phyloP scores from a whole-genome alignment of 192 early-diverging fungal species.

The Thoreauomyces humboldtii region DNA sequence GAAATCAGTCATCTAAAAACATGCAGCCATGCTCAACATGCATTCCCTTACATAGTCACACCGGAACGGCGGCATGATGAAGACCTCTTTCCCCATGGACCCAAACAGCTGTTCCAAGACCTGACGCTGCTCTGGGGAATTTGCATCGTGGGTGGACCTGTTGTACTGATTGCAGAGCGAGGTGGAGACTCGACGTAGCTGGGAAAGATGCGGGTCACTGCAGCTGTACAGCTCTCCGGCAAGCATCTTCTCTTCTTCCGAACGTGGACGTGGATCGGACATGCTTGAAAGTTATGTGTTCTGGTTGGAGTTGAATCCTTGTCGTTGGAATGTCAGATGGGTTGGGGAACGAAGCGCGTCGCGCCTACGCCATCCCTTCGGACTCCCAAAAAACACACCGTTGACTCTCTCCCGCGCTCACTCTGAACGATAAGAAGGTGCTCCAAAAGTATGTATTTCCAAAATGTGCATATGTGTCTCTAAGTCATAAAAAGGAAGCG shows the following conservation, averaged over 20 bases:
- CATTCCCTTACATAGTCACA: conserved; percentile 65
- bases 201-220: conserved; percentile 51
- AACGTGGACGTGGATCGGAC: conserved; percentile 21
- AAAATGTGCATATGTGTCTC: too few species aligned
- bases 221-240: conserved; percentile 57
- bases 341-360: too few species aligned
- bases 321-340: too few species aligned
- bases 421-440: too few species aligned
- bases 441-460: too few species aligned
- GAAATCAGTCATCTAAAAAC: neutral
- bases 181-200: conserved; percentile 28
- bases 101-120: conserved; percentile 56
- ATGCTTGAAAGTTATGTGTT: neutral
- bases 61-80: conserved; percentile 67
- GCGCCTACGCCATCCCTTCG: too few species aligned
- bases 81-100: conserved; percentile 46
- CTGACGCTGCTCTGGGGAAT: conserved; percentile 15
- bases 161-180: conserved; percentile 34
- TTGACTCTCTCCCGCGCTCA: too few species aligned
- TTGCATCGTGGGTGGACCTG: conserved; percentile 33
- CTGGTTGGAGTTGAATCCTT: too few species aligned
- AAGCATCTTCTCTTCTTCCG: conserved; percentile 67
- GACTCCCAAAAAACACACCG: too few species aligned
- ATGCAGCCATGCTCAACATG: neutral
- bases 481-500: too few species aligned